Base-by-base conservation (phyloP, 108 stramenopile species). In the Skeletonema menzelii region DNA sequence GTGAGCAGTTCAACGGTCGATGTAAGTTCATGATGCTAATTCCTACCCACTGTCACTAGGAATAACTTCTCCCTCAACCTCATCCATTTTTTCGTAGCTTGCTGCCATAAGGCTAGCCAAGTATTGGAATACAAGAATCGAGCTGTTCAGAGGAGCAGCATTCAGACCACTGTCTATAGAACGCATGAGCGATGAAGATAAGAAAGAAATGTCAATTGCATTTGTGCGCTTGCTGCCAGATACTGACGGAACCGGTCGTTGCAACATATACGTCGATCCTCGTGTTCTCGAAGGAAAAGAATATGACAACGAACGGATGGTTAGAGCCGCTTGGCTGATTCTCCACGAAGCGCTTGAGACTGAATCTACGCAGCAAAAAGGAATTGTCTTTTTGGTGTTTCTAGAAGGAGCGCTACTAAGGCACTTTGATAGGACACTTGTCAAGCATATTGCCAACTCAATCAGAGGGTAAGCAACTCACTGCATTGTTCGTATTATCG, bases 251-350 rank as follows among this genome's bases (percentile, higher is more conserved):
- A 64, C 63, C 3, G 86, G 86, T 8, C 74, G 88, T 5, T 34
- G 40, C 13, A 73, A 85, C 47, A 31, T 89, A 4, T 84, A 85
- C 32, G 22, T 72, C 1, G 82, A 89, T 60, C 86, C 86, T 15
- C 73, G 82, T n/a, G 56, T 56, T 11, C 73, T 80, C 28, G 83
- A 87, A 22, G 44, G 42, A 12, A 47, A 67, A 8, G 63, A 76
- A 42, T 89, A 89, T 55, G 31, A 59, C 12, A 56, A 80, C 38
- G 57, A 76, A 28, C 65, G 74, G 24, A 71, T 71, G 73, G 64
- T 66, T 2, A 63, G 64, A 15, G 73, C 73, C 8, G 64, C 61
- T 4, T 76, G 75, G 69, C 70, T 70, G 8, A 40, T 27, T 17
- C 26, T 79, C 2, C 77, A 79, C 38, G 65, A 58, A 37, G 77